Evolutionary conservation across 108 stramenopile genomes (phyloP), one percentile per base, ranked within the genome.

Genomic region (Conticribra weissflogii): DNA sequence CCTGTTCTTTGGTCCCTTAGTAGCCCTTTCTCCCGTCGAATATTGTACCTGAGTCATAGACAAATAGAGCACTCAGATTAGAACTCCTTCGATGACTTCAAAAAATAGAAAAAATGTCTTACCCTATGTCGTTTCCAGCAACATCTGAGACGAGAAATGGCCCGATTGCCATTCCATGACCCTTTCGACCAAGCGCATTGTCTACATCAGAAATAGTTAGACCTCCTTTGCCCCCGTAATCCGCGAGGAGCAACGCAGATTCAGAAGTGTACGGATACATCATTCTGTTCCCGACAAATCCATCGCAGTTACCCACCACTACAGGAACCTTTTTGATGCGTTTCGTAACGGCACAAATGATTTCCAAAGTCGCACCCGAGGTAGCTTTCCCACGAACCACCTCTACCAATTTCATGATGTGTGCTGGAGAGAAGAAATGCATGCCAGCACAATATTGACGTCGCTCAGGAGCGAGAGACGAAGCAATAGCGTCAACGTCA

Each of bases 241-340:
- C 87, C 50, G 82, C 88, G 41, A 97, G 70, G 30, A 92, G 29
- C 21, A 90, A 68, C 19, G 68, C 62, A 2, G 90, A 71, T 68
- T 97, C 97, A 16, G 84, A 71, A 9, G 84, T 72, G 67, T 96
- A 95, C n/a, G 94, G 92, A 50, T 84, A 76, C 65, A 98, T 59
- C 92, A 98, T 88, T 44, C 98, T 91, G 78, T 99, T 99, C 36
- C 97, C 98, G 49, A 98, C 95, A 72, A 99, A 99, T 5, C 98
- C 98, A 83, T 96, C 89, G 70, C 96, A 98, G 73, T 99, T 98
- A 16, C 97, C 97, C 17, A 97, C 98, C 2, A 95, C 86, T 19
- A 99, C 97, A 24, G 94, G 94, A 65, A 86, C 82, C 84, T 99
- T 99, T 55, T 85, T 78, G 41, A 99, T 90, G 3, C 72, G 82